phyloP scores from a whole-genome alignment of 176 grass and related monocot species.

The Guadua angustifolia region DNA sequence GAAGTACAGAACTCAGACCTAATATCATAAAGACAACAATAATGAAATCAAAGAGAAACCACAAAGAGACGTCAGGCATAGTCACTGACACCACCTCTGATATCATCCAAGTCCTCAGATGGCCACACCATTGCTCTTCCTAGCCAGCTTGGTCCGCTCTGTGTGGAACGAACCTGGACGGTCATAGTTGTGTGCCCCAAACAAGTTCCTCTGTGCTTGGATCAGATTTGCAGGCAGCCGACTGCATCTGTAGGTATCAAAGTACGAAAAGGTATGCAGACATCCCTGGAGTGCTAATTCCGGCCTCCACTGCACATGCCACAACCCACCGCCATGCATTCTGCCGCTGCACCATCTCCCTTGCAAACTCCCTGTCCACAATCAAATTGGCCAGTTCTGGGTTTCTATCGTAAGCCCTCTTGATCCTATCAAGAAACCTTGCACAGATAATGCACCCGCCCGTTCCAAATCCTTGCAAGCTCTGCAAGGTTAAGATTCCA shows the following conservation, averaged over 20 bases:
- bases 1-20: constrained; percentile 47
- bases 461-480: constrained; percentile 94
- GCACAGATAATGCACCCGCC: constrained; percentile 92
- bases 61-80: constrained; percentile 20
- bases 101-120: constrained; percentile 40
- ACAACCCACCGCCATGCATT: constrained; percentile 88
- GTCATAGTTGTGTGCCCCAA: constrained; percentile 93
- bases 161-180: constrained; percentile 83
- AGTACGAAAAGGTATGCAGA: constrained; percentile 87
- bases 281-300: constrained; percentile 94
- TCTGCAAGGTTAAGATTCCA: constrained; percentile 91
- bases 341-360: constrained; percentile 95
- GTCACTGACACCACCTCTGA: constrained; percentile 1
- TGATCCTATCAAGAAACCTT: constrained; percentile 89
- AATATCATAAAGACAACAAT: constrained; percentile 53
- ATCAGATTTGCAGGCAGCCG: constrained; percentile 92
- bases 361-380: constrained; percentile 88
- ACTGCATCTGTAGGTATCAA: constrained; percentile 80
- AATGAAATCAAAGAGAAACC: constrained; percentile 40
- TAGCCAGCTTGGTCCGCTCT: constrained; percentile 82
- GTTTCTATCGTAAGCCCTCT: constrained; percentile 81
- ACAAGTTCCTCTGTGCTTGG: constrained; percentile 94
- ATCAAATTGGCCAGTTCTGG: constrained; percentile 86
- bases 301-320: constrained; percentile 75
- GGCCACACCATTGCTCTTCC: constrained; percentile 46